Percentiles rank a stretch among this genome's conserved stretches.
These are phyloP conservation scores for Coemansia erecta DNA, from an alignment of 192 early-diverging fungal species.

Conservation along the genomic window DNA sequence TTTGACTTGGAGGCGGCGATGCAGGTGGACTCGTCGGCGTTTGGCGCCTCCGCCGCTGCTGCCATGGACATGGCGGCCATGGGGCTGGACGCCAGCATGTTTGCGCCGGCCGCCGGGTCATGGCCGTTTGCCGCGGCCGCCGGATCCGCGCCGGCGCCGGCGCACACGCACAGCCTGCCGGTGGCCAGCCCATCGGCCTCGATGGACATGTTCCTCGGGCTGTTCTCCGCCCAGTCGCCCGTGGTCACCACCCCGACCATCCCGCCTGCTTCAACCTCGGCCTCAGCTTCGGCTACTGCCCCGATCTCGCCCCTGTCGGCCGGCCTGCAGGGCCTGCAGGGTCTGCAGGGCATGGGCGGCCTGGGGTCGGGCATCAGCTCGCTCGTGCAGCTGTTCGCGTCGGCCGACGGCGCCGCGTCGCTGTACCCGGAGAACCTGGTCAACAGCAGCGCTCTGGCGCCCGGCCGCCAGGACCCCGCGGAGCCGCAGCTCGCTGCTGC, in stretches of 20 bases:
- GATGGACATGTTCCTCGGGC: slow-evolving; percentile 26
- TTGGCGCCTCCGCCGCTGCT: too few relatives aligned
- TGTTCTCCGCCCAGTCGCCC: slow-evolving; percentile 8
- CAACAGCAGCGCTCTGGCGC: slow-evolving; percentile 33
- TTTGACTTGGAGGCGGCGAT: too few relatives aligned
- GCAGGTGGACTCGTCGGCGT: too few relatives aligned
- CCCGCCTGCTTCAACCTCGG: background rate
- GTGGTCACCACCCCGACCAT: background rate
- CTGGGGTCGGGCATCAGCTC: slow-evolving; percentile 29
- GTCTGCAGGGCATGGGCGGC: slow-evolving; percentile 33
- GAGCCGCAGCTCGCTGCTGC: background rate
- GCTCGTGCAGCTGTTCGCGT: slow-evolving; percentile 34
- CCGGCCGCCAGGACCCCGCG: slow-evolving; percentile 3
- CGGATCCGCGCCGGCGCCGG: background rate
- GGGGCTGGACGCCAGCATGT: slow-evolving; percentile 4
- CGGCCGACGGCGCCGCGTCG: slow-evolving; percentile 15
- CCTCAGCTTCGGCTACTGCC: background rate
- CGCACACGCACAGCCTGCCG: background rate
- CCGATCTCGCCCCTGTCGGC: slow-evolving; percentile 23
- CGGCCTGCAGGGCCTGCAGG: slow-evolving; percentile 27
- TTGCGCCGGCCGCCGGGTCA: background rate
- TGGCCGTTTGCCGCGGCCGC: slow-evolving; percentile 3
- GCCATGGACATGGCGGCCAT: slow-evolving; percentile 5
- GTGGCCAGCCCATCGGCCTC: slow-evolving; percentile 4
- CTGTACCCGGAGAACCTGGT: slow-evolving; percentile 46